phyloP scores from a whole-genome alignment of 2,329 filamentous ascomycete genomes.

The Aureobasidium subglaciale region DNA sequence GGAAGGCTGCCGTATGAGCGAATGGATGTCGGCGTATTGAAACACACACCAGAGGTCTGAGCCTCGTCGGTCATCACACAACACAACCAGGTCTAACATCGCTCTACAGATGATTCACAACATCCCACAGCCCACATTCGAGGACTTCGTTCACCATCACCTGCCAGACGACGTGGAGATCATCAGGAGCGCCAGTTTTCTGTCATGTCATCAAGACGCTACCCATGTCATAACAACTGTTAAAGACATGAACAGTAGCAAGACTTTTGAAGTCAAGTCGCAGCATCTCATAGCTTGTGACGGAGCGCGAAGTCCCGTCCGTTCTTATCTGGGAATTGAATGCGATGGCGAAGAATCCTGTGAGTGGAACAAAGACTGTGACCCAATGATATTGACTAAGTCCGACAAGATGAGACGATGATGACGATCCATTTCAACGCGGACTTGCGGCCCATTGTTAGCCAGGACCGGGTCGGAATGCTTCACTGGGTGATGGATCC shows the following conservation, averaged over 20 bases:
- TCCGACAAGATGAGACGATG: conserved; percentile 32
- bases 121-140: conserved; percentile 36
- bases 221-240: background rate
- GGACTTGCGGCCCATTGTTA: conserved; percentile 32
- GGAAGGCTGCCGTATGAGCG: conserved; percentile 32
- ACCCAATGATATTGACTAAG: background rate
- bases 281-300: conserved; percentile 33
- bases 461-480: conserved; percentile 35
- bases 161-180: conserved; percentile 27
- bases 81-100: no score
- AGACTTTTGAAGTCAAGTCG: conserved; percentile 30
- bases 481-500: conserved; percentile 41
- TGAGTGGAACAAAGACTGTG: background rate
- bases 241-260: conserved; percentile 12
- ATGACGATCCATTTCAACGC: conserved; percentile 43
- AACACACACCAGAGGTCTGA: conserved; percentile 31
- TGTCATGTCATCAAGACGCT: background rate
- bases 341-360: conserved; percentile 39
- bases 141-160: conserved; percentile 28
- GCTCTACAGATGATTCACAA: conserved; percentile 36
- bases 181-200: conserved; percentile 19
- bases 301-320: conserved; percentile 30
- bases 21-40: conserved; percentile 29
- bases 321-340: conserved; percentile 29
- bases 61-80: background rate